A percentile compares a stretch with the other conserved stretches of the same genome.
phyloP scores from a whole-genome alignment of 1,284 basidiomycete species.

The Chalciporus sp. region DNA sequence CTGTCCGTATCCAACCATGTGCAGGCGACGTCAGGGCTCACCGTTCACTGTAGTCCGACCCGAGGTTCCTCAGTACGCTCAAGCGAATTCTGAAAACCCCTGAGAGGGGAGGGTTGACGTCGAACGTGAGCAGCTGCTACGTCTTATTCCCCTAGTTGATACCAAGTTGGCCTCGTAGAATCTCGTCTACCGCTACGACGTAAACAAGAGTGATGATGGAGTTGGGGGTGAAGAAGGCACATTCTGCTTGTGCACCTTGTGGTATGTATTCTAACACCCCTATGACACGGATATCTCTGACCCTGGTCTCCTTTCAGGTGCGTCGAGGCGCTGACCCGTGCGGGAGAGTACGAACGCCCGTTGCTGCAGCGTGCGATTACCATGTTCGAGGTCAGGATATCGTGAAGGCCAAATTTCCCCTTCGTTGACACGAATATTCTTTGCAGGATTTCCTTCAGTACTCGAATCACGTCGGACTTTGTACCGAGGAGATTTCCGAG shows the following conservation, averaged over 20 bases:
- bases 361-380: constrained; percentile 70
- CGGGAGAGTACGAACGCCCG: constrained; percentile 71
- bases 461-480: constrained; percentile 84
- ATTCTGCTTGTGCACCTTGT: constrained; percentile 79
- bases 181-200: constrained; percentile 78
- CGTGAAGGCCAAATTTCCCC: not conserved
- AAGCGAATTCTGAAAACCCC: constrained; percentile 81
- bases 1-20: constrained; percentile 44
- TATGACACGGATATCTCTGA: not conserved
- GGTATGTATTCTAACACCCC: constrained; percentile 37
- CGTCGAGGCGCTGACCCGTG: constrained; percentile 84
- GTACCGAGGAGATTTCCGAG: constrained; percentile 82
- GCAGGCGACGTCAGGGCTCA: constrained; percentile 8
- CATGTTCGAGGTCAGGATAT: constrained; percentile 77
- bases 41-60: constrained; percentile 64
- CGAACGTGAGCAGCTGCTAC: constrained; percentile 60
- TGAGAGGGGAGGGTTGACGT: constrained; percentile 85
- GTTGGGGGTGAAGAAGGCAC: constrained; percentile 93
- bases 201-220: constrained; percentile 81
- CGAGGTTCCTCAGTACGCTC: constrained; percentile 82
- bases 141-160: not conserved
- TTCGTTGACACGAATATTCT: not conserved
- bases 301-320: constrained; percentile 54
- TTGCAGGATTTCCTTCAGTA: constrained; percentile 74
- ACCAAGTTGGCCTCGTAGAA: constrained; percentile 15